These are phyloP conservation scores for Passiflora organensis DNA, from an alignment of 345 rosid species.

Conservation along the genomic window DNA sequence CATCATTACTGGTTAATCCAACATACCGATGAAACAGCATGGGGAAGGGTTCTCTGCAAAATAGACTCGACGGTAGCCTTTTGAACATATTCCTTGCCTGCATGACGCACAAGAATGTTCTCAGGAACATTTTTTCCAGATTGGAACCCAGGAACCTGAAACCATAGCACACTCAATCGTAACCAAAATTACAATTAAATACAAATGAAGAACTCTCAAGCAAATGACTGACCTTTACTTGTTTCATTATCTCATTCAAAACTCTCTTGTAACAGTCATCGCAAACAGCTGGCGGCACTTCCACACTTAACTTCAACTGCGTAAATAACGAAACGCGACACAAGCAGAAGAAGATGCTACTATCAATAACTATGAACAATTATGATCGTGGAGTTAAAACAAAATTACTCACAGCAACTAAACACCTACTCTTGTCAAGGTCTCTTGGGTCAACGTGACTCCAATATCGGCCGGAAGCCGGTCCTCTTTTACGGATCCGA, in stretches of 20 bases:
- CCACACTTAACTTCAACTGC: constrained; percentile 68
- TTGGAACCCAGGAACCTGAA: constrained; percentile 84
- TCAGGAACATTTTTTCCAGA: constrained; percentile 76
- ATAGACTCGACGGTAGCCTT: constrained; percentile 84
- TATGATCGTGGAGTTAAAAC: background rate
- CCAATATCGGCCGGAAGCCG: constrained; percentile 62
- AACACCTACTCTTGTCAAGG: constrained; percentile 49
- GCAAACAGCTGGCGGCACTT: constrained; percentile 65
- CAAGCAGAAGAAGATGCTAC: background rate
- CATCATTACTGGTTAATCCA: background rate
- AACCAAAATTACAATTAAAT: background rate
- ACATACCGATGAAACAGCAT: constrained; percentile 77
- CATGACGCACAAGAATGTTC: constrained; percentile 57
- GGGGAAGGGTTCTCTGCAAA: constrained; percentile 90
- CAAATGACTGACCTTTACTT: constrained; percentile 48
- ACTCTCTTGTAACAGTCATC: constrained; percentile 76
- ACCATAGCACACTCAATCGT: background rate
- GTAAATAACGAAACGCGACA: background rate
- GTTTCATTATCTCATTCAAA: constrained; percentile 59
- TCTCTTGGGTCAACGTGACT: constrained; percentile 50
- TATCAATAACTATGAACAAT: background rate
- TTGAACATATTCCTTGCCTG: constrained; percentile 62
- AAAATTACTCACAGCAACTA: constrained; percentile 21
- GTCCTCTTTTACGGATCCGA: constrained; percentile 35
- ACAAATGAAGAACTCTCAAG: background rate